Conservation (phyloP, 306 rosid species). For the Adenanthera pavonina region DNA sequence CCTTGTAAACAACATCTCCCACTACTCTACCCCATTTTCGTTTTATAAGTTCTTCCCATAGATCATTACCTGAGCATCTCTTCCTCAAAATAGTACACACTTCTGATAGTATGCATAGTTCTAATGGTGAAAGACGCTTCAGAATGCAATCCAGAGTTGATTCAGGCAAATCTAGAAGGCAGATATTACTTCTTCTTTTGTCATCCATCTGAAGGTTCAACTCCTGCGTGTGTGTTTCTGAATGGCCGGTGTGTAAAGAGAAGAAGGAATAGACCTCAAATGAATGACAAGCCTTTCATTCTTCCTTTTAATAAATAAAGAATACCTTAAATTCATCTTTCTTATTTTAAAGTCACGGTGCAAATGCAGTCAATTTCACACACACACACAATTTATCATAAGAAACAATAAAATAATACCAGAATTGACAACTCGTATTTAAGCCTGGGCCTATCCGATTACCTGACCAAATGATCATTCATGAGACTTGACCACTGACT, state of each 20-base stretch:
- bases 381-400: too few relatives aligned
- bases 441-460: too few relatives aligned
- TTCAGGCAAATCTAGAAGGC: slow-evolving; percentile 74
- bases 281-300: neutral
- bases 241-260: neutral
- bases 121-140: slow-evolving; percentile 65
- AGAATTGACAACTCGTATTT: too few relatives aligned
- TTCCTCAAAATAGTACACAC: slow-evolving; percentile 62
- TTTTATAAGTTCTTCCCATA: slow-evolving; percentile 62
- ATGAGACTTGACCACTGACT: neutral
- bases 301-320: neutral
- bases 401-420: too few relatives aligned
- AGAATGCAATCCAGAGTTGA: slow-evolving; percentile 61
- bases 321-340: neutral
- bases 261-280: neutral
- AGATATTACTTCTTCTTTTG: slow-evolving; percentile 24
- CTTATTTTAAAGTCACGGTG: neutral
- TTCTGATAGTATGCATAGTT: slow-evolving; percentile 51
- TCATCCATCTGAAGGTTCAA: slow-evolving; percentile 38
- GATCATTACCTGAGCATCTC: slow-evolving; percentile 57
- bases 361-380: neutral
- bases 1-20: slow-evolving; percentile 56
- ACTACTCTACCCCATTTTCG: slow-evolving; percentile 64
- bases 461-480: too few relatives aligned
- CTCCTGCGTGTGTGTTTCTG: neutral